phyloP scores from a whole-genome alignment of 1,284 basidiomycete genomes.

The Pyrrhoderma noxium region DNA sequence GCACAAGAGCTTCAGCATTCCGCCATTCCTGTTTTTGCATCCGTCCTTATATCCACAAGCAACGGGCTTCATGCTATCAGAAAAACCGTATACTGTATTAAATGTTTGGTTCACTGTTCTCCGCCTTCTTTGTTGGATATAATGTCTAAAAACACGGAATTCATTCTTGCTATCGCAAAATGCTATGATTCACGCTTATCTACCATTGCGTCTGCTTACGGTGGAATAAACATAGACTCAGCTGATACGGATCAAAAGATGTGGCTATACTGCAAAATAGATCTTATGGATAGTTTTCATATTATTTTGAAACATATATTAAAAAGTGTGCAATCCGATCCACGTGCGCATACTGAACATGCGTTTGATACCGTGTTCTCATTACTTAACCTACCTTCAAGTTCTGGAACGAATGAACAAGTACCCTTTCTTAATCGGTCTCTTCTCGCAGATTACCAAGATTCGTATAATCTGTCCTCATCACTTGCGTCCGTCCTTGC shows the following conservation, averaged over 20 bases:
- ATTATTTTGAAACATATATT: slow-evolving; percentile 45
- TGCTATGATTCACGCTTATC: slow-evolving; percentile 52
- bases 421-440: slow-evolving; percentile 60
- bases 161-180: slow-evolving; percentile 48
- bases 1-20: slow-evolving; percentile 32
- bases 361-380: slow-evolving; percentile 52
- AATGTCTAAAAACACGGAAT: slow-evolving; percentile 44
- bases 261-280: slow-evolving; percentile 39
- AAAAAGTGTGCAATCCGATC: slow-evolving; percentile 38
- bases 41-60: slow-evolving; percentile 35
- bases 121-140: slow-evolving; percentile 39
- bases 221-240: slow-evolving; percentile 46
- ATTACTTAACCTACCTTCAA: slow-evolving; percentile 37
- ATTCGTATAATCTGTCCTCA: slow-evolving; percentile 49
- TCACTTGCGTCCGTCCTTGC: slow-evolving; percentile 42
- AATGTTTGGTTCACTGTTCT: slow-evolving; percentile 46
- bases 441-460: slow-evolving; percentile 63
- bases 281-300: slow-evolving; percentile 63
- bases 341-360: slow-evolving; percentile 37
- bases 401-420: slow-evolving; percentile 19
- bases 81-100: slow-evolving; percentile 51
- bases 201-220: slow-evolving; percentile 24
- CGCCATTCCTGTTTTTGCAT: slow-evolving; percentile 48
- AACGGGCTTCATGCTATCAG: slow-evolving; percentile 56
- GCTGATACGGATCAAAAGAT: slow-evolving; percentile 34